Evolutionary conservation across 2,329 filamentous ascomycete genomes (phyloP).

Genomic region (Colletotrichum scovillei): DNA sequence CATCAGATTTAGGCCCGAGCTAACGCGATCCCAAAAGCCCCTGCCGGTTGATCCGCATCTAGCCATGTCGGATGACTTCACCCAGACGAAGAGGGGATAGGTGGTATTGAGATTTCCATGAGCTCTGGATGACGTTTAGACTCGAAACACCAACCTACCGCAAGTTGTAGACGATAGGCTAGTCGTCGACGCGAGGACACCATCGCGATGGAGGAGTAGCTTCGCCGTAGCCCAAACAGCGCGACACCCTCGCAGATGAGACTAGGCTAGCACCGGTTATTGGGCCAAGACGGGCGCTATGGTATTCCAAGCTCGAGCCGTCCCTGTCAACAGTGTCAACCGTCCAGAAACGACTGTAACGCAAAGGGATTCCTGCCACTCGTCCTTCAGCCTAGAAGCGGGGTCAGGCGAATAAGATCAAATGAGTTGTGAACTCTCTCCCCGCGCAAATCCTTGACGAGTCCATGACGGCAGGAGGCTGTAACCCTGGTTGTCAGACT

Average conservation of each 20-base stretch:
- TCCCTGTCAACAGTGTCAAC: neutral
- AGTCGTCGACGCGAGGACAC: neutral
- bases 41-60: slow-evolving; percentile 25
- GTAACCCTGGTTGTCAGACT: neutral
- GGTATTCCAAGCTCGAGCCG: neutral
- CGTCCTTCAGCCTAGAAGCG: neutral
- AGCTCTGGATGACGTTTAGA: slow-evolving; percentile 32
- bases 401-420: neutral
- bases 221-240: neutral
- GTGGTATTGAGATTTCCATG: slow-evolving; percentile 4
- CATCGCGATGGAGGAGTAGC: slow-evolving; percentile 5
- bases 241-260: slow-evolving; percentile 8
- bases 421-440: neutral
- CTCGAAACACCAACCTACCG: neutral
- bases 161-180: neutral
- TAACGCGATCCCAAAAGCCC: slow-evolving; percentile 9
- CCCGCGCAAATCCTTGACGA: neutral
- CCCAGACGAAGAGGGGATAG: neutral
- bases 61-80: slow-evolving; percentile 11
- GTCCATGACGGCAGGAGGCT: slow-evolving; percentile 18
- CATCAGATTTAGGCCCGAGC: neutral
- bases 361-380: neutral
- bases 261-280: neutral
- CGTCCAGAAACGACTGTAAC: neutral
- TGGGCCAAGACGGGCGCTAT: slow-evolving; percentile 7